These are phyloP conservation scores for Alternaria conjuncta DNA, from an alignment of 2,329 filamentous ascomycete species.

Conservation along the genomic window DNA sequence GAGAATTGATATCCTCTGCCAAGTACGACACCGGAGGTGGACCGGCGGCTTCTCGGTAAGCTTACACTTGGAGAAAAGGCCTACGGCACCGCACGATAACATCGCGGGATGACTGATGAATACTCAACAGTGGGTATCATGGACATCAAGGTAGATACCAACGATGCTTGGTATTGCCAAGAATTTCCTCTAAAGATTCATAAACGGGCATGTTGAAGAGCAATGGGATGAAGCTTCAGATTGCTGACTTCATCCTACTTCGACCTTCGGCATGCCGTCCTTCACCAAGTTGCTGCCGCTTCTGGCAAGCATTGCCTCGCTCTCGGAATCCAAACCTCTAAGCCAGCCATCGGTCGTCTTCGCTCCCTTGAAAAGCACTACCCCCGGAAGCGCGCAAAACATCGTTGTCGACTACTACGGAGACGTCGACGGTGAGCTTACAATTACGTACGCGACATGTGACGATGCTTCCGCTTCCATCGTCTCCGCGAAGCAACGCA, in stretches of 20 bases:
- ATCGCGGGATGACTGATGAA: background rate
- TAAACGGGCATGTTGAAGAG: background rate
- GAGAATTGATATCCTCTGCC: background rate
- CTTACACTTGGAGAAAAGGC: background rate
- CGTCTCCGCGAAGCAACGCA: slow-evolving; percentile 11
- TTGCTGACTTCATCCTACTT: background rate
- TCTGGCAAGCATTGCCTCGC: background rate
- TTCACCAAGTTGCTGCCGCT: background rate
- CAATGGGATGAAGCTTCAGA: background rate
- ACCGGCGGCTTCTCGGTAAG: background rate
- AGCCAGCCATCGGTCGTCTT: background rate
- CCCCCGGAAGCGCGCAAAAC: slow-evolving; percentile 12
- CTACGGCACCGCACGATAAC: background rate
- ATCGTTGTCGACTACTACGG: slow-evolving; percentile 24
- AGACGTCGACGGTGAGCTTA: slow-evolving; percentile 27
- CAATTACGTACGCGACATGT: slow-evolving; percentile 30
- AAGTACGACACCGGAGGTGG: background rate
- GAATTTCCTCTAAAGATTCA: background rate
- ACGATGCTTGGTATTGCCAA: background rate
- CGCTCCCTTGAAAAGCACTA: background rate
- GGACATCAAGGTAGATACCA: slow-evolving; percentile 2
- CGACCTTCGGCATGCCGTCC: background rate
- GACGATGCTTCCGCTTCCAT: slow-evolving; percentile 2
- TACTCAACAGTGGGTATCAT: background rate
- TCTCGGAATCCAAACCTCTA: background rate